These are phyloP conservation scores for Spergularia marina DNA, from an alignment of 148 eudicot species.

Conservation along the genomic window DNA sequence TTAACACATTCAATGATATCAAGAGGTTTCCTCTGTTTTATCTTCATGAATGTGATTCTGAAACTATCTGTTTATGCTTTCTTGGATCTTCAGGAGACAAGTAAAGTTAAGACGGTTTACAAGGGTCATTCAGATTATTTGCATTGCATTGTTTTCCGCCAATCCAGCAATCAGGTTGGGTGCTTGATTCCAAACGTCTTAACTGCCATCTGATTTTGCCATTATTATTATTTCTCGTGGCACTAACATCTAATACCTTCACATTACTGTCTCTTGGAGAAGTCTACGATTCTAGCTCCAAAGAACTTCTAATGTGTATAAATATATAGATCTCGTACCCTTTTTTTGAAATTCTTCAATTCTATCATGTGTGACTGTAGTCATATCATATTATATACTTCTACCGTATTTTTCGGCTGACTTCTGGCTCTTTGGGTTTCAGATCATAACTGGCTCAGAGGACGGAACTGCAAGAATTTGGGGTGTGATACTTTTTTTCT, in stretches of 20 bases:
- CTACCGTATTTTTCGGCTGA: neutral
- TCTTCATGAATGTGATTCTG: constrained; percentile 1
- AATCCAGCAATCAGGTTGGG: constrained; percentile 70
- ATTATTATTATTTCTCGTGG: no score
- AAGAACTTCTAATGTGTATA: neutral
- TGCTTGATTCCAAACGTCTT: constrained; percentile 15
- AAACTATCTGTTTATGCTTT: neutral
- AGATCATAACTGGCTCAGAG: constrained; percentile 97
- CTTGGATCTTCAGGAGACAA: constrained; percentile 53
- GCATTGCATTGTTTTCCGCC: constrained; percentile 71
- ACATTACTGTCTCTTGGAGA: neutral
- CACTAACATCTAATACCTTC: neutral
- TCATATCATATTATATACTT: neutral
- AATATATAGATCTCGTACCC: neutral
- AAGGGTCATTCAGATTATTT: constrained; percentile 89
- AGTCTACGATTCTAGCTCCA: neutral
- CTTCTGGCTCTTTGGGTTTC: constrained; percentile 24
- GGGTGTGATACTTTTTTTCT: constrained; percentile 50
- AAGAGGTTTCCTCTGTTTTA: neutral
- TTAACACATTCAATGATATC: neutral
- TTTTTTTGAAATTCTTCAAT: neutral
- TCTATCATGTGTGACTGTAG: neutral
- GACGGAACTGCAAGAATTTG: constrained; percentile 93
- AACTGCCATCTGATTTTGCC: neutral
- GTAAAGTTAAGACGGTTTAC: constrained; percentile 66